phyloP scores from a whole-genome alignment of 768 basidiomycete species.

The Leccinellum rugosiceps region DNA sequence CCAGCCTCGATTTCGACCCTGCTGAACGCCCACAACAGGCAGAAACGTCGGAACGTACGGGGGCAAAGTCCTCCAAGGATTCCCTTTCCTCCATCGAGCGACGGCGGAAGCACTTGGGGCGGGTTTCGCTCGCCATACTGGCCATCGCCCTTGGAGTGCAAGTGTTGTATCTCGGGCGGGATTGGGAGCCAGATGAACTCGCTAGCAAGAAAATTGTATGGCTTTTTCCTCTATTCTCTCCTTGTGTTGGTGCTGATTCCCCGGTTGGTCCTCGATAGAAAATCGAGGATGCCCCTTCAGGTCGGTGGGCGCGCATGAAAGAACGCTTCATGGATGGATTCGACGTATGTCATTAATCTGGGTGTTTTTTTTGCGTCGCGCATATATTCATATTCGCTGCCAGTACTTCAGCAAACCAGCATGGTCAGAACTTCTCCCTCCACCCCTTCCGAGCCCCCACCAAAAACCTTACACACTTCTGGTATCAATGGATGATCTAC shows the following conservation, averaged over 20 bases:
- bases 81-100: constrained; percentile 78
- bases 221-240: constrained; percentile 4
- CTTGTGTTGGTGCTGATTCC: neutral
- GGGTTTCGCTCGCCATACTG: constrained; percentile 52
- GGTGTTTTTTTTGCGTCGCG: neutral
- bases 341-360: constrained; percentile 51
- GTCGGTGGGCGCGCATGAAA: constrained; percentile 63
- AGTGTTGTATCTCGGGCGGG: constrained; percentile 66
- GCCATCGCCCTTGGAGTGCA: constrained; percentile 55
- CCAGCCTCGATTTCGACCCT: constrained; percentile 67
- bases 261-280: constrained; percentile 37
- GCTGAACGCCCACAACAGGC: constrained; percentile 37
- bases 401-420: constrained; percentile 90
- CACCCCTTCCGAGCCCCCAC: constrained; percentile 75
- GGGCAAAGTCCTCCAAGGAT: constrained; percentile 75
- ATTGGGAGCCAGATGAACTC: constrained; percentile 75
- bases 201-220: constrained; percentile 60
- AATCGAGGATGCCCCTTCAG: constrained; percentile 54
- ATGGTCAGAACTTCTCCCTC: constrained; percentile 89
- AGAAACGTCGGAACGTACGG: constrained; percentile 52
- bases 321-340: constrained; percentile 63
- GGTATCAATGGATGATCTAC: constrained; percentile 86
- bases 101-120: constrained; percentile 53
- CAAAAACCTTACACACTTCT: constrained; percentile 91
- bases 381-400: neutral